Conservation (phyloP, 257 asterid species). For the Solanum appendiculatum region DNA sequence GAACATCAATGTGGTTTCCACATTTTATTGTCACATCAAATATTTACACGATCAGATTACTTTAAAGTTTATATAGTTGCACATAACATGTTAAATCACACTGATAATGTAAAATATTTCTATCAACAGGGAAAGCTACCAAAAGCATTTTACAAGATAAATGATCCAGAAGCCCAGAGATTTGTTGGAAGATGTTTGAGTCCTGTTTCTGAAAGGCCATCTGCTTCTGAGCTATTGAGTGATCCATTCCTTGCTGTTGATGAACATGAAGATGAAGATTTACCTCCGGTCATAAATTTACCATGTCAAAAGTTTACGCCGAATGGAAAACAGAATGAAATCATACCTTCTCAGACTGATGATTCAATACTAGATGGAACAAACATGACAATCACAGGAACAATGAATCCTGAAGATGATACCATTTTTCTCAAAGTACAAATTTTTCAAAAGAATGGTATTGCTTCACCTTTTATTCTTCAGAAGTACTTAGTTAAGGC, state of each 20-base stretch:
- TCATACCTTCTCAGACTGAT: background rate
- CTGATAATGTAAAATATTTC: background rate
- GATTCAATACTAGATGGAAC: constrained; percentile 15
- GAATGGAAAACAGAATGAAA: background rate
- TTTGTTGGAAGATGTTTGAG: constrained; percentile 68
- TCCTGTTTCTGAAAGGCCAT: constrained; percentile 49
- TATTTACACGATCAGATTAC: background rate
- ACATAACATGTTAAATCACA: background rate
- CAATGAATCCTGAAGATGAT: constrained; percentile 52
- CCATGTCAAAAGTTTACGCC: constrained; percentile 4
- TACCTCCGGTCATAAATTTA: constrained; percentile 2
- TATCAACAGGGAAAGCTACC: constrained; percentile 59
- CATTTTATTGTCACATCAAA: background rate
- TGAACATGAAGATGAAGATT: constrained; percentile 25
- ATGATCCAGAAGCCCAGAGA: constrained; percentile 50
- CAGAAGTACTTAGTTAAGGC: background rate
- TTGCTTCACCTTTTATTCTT: background rate
- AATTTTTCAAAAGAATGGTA: constrained; percentile 52
- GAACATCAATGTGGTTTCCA: background rate
- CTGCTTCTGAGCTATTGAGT: constrained; percentile 46
- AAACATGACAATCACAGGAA: constrained; percentile 56
- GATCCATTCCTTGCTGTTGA: constrained; percentile 58
- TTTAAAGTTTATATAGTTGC: background rate
- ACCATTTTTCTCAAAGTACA: constrained; percentile 68
- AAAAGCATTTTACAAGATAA: constrained; percentile 32